These are phyloP conservation scores for Aureobasidium mangrovei DNA, from an alignment of 2,329 filamentous ascomycete genomes.

Conservation along the genomic window DNA sequence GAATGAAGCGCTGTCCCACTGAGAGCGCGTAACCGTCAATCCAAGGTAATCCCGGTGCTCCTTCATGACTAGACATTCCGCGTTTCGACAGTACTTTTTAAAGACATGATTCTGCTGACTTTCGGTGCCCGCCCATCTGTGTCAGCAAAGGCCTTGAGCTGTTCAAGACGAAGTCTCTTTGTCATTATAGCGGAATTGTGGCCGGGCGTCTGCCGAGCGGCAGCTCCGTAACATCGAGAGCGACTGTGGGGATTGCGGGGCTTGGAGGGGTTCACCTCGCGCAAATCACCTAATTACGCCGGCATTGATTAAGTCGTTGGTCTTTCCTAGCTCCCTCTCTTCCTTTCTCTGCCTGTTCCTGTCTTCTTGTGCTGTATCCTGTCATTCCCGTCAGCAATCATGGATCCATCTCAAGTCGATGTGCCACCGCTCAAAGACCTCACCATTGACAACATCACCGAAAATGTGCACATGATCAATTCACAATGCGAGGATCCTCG, in stretches of 20 bases:
- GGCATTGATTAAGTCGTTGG: neutral
- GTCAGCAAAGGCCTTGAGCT: too few species aligned
- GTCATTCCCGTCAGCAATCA: conserved; percentile 17
- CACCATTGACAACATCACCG: conserved; percentile 71
- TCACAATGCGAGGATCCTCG: conserved; percentile 57
- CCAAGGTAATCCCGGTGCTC: too few species aligned
- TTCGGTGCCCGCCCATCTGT: too few species aligned
- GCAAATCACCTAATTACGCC: neutral
- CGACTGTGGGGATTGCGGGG: conserved; percentile 5
- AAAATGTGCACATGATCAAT: conserved; percentile 67
- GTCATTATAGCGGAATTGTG: too few species aligned
- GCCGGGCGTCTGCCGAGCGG: neutral
- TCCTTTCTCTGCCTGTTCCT: neutral
- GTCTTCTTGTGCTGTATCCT: neutral
- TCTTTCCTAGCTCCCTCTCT: neutral
- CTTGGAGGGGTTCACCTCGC: neutral
- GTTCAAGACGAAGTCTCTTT: too few species aligned
- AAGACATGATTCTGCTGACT: too few species aligned
- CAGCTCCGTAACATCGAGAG: neutral
- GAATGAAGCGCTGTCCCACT: too few species aligned
- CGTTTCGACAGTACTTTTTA: too few species aligned
- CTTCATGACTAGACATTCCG: too few species aligned
- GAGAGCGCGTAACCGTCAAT: too few species aligned
- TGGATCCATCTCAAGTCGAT: conserved; percentile 37
- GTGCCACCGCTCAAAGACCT: conserved; percentile 57